Base-by-base conservation (phyloP, 1,284 basidiomycete genomes). In the Fomitopsis betulina region DNA sequence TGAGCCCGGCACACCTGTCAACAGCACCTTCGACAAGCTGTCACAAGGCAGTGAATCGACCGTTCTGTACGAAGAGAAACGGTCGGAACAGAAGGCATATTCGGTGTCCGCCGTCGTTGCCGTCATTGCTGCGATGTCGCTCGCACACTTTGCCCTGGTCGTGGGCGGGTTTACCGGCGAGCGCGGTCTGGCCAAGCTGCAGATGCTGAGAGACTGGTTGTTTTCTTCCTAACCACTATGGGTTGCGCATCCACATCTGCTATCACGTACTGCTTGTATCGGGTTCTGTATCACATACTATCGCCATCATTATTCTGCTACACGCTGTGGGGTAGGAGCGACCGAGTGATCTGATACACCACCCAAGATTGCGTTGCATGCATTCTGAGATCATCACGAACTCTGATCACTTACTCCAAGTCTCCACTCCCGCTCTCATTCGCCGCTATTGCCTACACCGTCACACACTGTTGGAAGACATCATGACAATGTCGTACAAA, bases 121-220 rank as follows among this genome's bases (percentile, higher is more conserved):
- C 10, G 70, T 84, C 25, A 72, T 84, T 55, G 72, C 74, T 35
- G 83, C 82, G 39, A 75, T 81, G 37, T 78, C 77, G 53, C 63
- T 84, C 13, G 78, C 79, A 12, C 82, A 82, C 63, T 82, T 83
- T 58, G 55, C 77, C 4, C 68, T 84, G 21, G 78, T 80, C 27
- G 68, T 78, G n/a, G 73, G 76, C 21, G 80, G 82, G 1, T 79
- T 82, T 58, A 81, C 78, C 1, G 81, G 80, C 3, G 66, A 75
- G 32, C 68, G 65, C n/a, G 80, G 80, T 9, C 77, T 76, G 59
- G 70, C 74, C 63, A 81, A 82, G 70, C 70, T 79, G 27, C 69
- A 77, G 58, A 67, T 71, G 7, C 45, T 76, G n/a, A 73, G 76
- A 60, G 65, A 73, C 45, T 82, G 79, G 79, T 51, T 80, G 42